Evolutionary conservation across 306 rosid species (phyloP).

Genomic region (Prunus mongolica): DNA sequence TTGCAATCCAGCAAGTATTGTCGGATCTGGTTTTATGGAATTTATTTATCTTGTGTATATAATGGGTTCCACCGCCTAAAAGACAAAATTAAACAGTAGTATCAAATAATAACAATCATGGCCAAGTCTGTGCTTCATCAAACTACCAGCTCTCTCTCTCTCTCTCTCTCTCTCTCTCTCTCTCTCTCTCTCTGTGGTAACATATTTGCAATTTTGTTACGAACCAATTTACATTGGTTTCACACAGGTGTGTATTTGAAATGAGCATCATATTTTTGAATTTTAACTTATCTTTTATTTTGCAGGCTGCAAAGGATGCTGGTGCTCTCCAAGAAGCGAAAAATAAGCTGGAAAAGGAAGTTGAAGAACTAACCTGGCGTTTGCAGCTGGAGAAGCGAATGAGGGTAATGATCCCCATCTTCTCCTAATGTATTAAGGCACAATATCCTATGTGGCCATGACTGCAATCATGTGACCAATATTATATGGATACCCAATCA

Average conservation of each 20-base stretch:
- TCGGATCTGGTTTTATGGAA: neutral
- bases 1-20: neutral
- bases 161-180: neutral
- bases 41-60: neutral
- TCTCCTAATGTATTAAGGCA: neutral
- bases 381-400: constrained; percentile 65
- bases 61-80: neutral
- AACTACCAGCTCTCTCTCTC: neutral
- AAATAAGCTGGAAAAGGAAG: constrained; percentile 71
- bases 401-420: constrained; percentile 48
- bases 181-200: neutral
- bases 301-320: constrained; percentile 87
- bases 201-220: neutral
- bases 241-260: neutral
- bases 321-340: constrained; percentile 93
- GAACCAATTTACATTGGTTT: neutral
- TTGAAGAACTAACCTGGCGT: constrained; percentile 65
- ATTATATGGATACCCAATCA: neutral
- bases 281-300: neutral
- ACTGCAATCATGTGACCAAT: neutral
- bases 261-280: neutral
- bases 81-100: neutral
- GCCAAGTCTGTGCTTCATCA: neutral
- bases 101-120: neutral
- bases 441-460: neutral